A percentile compares a stretch with the other conserved stretches of the same genome.
These are phyloP conservation scores for Haplosporangium sp. DNA, from an alignment of 371 early-diverging fungal species.

Conservation along the genomic window DNA sequence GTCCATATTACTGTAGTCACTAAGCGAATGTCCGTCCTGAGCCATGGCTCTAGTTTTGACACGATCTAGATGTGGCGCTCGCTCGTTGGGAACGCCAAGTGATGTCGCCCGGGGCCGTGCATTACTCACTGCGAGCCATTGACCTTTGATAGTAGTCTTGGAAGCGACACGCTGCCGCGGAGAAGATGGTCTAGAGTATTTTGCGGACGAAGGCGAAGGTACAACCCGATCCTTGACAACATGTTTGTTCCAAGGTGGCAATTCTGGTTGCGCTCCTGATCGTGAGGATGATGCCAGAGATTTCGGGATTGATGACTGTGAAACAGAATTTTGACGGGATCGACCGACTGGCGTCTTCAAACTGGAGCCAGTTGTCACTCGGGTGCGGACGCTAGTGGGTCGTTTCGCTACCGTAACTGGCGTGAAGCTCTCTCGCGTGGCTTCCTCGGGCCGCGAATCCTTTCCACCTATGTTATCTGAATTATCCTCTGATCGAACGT, in stretches of 20 bases:
- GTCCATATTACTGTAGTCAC: conserved; percentile 9
- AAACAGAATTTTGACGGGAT: conserved; percentile 30
- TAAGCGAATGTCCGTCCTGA: conserved; percentile 7
- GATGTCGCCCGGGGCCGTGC: conserved; percentile 34
- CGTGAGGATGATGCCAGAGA: conserved; percentile 2
- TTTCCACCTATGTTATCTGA: conserved; percentile 10
- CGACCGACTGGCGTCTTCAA: conserved; percentile 24
- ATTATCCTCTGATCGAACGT: conserved; percentile 10
- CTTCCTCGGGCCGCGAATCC: conserved; percentile 6
- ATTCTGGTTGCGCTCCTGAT: conserved; percentile 3
- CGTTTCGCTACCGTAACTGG: conserved; percentile 15
- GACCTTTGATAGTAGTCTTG: conserved; percentile 7
- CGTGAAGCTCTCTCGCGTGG: conserved; percentile 14
- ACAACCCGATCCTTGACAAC: conserved; percentile 14
- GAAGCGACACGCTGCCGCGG: conserved; percentile 9
- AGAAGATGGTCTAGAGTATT: neutral
- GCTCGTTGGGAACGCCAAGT: conserved; percentile 12
- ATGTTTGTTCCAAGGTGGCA: conserved; percentile 29
- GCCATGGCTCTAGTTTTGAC: neutral
- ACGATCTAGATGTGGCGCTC: neutral
- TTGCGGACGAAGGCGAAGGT: conserved; percentile 5
- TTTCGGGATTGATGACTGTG: conserved; percentile 17
- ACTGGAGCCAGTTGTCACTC: conserved; percentile 10
- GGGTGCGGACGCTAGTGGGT: conserved; percentile 12
- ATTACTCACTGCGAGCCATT: conserved; percentile 9